Conservation (phyloP, 2,329 filamentous ascomycete species). For the Ploettnerulaceae sp. region DNA sequence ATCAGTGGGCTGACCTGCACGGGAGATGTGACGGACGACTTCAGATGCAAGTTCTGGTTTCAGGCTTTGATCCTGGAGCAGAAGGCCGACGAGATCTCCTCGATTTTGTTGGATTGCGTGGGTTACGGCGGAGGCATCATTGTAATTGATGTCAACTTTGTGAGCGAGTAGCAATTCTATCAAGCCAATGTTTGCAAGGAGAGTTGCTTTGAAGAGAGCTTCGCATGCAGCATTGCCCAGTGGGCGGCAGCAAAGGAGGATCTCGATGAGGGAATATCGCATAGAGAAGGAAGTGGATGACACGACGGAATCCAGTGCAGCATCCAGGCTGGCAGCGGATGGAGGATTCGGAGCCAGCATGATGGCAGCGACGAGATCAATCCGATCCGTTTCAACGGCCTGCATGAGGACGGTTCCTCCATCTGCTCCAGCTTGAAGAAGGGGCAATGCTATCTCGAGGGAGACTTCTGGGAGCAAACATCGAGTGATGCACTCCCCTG, state of each 20-base stretch:
- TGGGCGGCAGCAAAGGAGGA: slow-evolving; percentile 54
- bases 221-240: slow-evolving; percentile 39
- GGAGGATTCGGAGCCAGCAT: slow-evolving; percentile 50
- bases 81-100: slow-evolving; percentile 12
- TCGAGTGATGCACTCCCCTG: slow-evolving; percentile 11
- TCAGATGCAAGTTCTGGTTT: slow-evolving; percentile 17
- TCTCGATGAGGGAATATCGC: slow-evolving; percentile 49
- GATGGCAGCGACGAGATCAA: slow-evolving; percentile 52
- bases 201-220: slow-evolving; percentile 15
- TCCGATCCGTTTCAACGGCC: slow-evolving; percentile 44
- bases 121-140: slow-evolving; percentile 31
- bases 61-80: slow-evolving; percentile 16
- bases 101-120: slow-evolving; percentile 34
- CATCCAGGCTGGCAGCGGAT: slow-evolving; percentile 42
- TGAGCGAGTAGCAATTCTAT: slow-evolving; percentile 49
- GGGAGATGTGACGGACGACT: slow-evolving; percentile 12
- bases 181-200: slow-evolving; percentile 32
- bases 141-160: slow-evolving; percentile 51
- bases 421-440: slow-evolving; percentile 38
- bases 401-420: slow-evolving; percentile 48
- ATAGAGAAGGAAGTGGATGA: slow-evolving; percentile 36
- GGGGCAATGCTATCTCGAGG: slow-evolving; percentile 1
- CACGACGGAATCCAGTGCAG: slow-evolving; percentile 47
- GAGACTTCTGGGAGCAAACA: slow-evolving; percentile 15
- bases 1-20: slow-evolving; percentile 4